Base-by-base conservation (phyloP, 768 basidiomycete species). In the Boletus pseudopeckii region DNA sequence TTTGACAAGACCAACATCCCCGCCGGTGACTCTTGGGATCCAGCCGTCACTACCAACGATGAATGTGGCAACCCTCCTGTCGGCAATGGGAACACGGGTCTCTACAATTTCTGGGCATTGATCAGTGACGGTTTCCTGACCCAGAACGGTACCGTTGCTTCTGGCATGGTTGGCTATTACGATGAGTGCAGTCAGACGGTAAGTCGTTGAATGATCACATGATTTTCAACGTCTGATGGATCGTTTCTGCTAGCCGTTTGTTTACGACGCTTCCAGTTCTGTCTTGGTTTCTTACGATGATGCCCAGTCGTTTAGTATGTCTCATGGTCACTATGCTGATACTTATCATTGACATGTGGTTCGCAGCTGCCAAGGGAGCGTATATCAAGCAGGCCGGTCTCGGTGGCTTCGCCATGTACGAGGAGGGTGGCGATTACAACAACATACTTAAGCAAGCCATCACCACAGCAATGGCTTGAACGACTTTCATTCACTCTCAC, bases 111-210 rank as follows among this genome's bases (percentile, higher is more conserved):
- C 68, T 82, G 83, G 79, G 85, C 80, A 2, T 66, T 90, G 57
- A 72, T 87, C 34, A 65, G 77, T 1, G 70, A 62, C 14, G 84
- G 84, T 5, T 86, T 80, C 72, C 67, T 90, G 45, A 74, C 71
- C 32, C 54, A 63, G 34, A 54, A 68, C 14, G 80, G 77, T 65
- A 77, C 54, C 77, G 85, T 77, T 15, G 78, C 79, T 9, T 53
- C 64, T 1, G 81, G 80, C 4, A 82, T 87, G 62, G 61, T 65
- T 9, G 80, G 81, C 63, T 58, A 71, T 14, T 88, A 75, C 58
- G 86, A 90, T 55, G 63, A 76, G 7, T 91, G 89, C 73, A 86
- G 81, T 56, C 80, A 88, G 71, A 92, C 90, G 51, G 89, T 90
- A 56, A 32, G 82, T 73, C 3, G 4, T 8, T 34, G 6, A 14